Percentiles rank a stretch among this genome's conserved stretches.
phyloP scores from a whole-genome alignment of 2,329 filamentous ascomycete species.

The Ascochyta clinopodiicola region DNA sequence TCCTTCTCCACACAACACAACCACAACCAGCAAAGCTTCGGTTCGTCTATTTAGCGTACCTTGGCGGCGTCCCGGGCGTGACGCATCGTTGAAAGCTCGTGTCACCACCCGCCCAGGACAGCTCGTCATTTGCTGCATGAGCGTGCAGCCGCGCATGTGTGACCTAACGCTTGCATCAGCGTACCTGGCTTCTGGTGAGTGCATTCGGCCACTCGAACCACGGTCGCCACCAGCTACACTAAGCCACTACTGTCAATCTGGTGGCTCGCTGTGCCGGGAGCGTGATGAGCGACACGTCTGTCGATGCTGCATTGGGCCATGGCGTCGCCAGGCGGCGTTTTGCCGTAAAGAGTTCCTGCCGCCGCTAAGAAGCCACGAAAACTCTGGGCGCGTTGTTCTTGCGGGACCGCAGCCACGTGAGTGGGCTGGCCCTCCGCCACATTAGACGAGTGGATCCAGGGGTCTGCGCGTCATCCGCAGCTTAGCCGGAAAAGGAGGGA shows the following conservation, averaged over 20 bases:
- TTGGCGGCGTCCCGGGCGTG: slow-evolving; percentile 29
- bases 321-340: slow-evolving; percentile 25
- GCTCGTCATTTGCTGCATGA: slow-evolving; percentile 41
- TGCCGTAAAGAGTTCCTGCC: slow-evolving; percentile 32
- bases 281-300: slow-evolving; percentile 33
- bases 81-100: slow-evolving; percentile 43
- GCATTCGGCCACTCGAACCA: slow-evolving; percentile 17
- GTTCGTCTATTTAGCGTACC: slow-evolving; percentile 38
- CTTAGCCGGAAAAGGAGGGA: slow-evolving; percentile 29
- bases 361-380: slow-evolving; percentile 38
- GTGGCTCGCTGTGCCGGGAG: slow-evolving; percentile 22
- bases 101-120: slow-evolving; percentile 37
- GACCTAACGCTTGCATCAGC: slow-evolving; percentile 28
- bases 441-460: slow-evolving; percentile 33
- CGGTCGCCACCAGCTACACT: slow-evolving; percentile 21
- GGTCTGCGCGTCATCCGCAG: slow-evolving; percentile 47
- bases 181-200: slow-evolving; percentile 42
- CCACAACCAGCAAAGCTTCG: slow-evolving; percentile 40
- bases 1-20: slow-evolving; percentile 35
- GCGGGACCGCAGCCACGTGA: slow-evolving; percentile 43
- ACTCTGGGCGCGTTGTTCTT: slow-evolving; percentile 27
- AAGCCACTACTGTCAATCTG: slow-evolving; percentile 18
- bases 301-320: slow-evolving; percentile 27
- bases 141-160: slow-evolving; percentile 35
- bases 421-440: slow-evolving; percentile 32